Percentiles rank a stretch among this genome's conserved stretches.
These are phyloP conservation scores for Paraphysoderma sedebokerense DNA, from an alignment of 371 early-diverging fungal species.

Conservation along the genomic window DNA sequence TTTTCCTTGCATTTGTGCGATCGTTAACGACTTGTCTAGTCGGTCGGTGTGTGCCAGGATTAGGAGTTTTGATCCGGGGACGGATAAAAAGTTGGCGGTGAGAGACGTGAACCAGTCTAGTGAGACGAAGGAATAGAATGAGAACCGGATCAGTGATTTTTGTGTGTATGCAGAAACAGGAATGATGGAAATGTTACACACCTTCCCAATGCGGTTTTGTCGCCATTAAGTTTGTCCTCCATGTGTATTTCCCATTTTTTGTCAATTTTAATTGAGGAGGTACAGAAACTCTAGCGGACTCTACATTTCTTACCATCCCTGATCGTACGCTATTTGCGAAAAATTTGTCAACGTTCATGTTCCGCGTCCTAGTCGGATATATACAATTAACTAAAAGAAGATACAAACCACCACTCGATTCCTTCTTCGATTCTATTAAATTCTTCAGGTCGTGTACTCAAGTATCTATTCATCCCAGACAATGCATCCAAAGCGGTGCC, in stretches of 20 bases:
- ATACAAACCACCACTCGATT: slow-evolving; percentile 19
- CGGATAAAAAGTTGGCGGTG: slow-evolving; percentile 55
- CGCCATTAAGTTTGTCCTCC: slow-evolving; percentile 51
- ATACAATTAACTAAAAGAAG: not conserved
- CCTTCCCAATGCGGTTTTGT: slow-evolving; percentile 64
- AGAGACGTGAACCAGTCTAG: slow-evolving; percentile 72
- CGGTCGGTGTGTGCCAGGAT: slow-evolving; percentile 81
- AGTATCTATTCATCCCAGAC: slow-evolving; percentile 14
- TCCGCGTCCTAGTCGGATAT: not conserved
- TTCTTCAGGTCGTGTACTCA: slow-evolving; percentile 12
- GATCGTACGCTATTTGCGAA: no score
- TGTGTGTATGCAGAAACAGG: not conserved
- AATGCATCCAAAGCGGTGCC: slow-evolving; percentile 32
- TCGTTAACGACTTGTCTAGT: slow-evolving; percentile 74
- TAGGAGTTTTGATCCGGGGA: slow-evolving; percentile 55
- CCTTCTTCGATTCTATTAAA: slow-evolving; percentile 16
- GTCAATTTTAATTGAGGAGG: slow-evolving; percentile 13
- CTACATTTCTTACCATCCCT: slow-evolving; percentile 12
- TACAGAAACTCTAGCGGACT: slow-evolving; percentile 18
- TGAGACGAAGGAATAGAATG: not conserved
- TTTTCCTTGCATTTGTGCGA: slow-evolving; percentile 91
- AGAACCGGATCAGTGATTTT: not conserved
- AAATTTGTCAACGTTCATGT: no score
- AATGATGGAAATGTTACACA: slow-evolving; percentile 2
- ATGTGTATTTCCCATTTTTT: slow-evolving; percentile 7